Evolutionary conservation across 2,329 filamentous ascomycete species (phyloP), one percentile per base, ranked within the genome.

Genomic region (Penicillium brasilianum): DNA sequence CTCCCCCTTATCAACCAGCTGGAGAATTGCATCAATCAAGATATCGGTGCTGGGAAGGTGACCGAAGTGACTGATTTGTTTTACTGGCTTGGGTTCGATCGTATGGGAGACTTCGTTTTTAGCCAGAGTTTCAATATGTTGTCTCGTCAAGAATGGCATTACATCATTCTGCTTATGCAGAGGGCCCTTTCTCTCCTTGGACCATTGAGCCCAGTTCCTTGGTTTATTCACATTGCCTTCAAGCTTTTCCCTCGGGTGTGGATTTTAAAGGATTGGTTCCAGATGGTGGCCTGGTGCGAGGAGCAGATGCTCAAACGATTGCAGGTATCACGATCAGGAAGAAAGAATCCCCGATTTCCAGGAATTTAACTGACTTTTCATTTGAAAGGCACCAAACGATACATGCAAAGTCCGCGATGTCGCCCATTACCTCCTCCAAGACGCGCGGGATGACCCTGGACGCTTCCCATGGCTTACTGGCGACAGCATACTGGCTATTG

Each of bases 91-190:
- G 64, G 62, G 1, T 74, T 73, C 20, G 71, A 77, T 36, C 61
- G 69, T 37, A 76, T 78, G 68, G 73, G 73, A 9, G 68, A 76
- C 13, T 71, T 76, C 39, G 61, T 71, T n/a, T 71, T 77, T 25
- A 67, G 67, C 43, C 68, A 70, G 39, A 67, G 70, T 0, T 77
- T 77, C 57, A 63, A 67, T 37, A 74, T 77, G 73, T 62, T 75
- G 25, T 51, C 58, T 1, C 53, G 69, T 20, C 55, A 69, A 30
- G 41, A 68, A 18, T 74, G 69, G 71, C 73, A 74, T 30, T 57
- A 66, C 30, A 68, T 70, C 6, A 63, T 76, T n/a, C 32, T 66
- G 18, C 63, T 62, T 9, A 60, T 74, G 14, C 72, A 71, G 25
- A 59, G 65, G 4, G 71, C 72, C 0, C 53, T 72, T 7, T 66